Base-by-base conservation (phyloP, 352 stramenopile species). In the Pythium apleroticum region DNA sequence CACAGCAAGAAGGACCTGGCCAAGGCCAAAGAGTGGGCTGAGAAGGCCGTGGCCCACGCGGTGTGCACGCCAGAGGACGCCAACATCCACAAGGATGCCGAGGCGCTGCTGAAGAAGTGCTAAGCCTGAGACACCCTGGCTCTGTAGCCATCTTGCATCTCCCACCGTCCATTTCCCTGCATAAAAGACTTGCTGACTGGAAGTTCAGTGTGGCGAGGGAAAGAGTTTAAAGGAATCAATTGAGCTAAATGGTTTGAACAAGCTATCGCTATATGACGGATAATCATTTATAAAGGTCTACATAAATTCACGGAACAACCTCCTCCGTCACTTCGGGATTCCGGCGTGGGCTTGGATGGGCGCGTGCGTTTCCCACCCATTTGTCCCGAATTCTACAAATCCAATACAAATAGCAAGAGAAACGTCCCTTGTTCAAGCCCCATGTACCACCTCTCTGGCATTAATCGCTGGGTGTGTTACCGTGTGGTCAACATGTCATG, bases 1-100 rank as follows among this genome's bases (percentile, higher is more conserved):
- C 67, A 84, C 56, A 95, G 94, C 75, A 83, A 89, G 65, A 86
- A 84, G 58, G 68, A 95, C 66, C 69, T 63, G 39, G 66, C 60
- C 12, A 75, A 75, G 39, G 79, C 87, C 24, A 89, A 91, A 68
- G 71, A 89, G 22, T 96, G 87, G 87, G 65, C 77, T 12, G 56
- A 77, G 58, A 91, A 90, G 71, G 73, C 84, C 52, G 67, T 92
- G 11, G 75, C 70, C 1, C 75, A 90, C 49, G 73, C 84, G 3
- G 57, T 79, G 19, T 54, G 66, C 24, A 80, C 53, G 10, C 79
- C 93, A 43, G 85, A 93, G 68, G 87, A 96, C 65, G 68, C 85
- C 58, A 80, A 65, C 25, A 75, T 77, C 6, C 84, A 95, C 17
- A 76, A 86, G 45, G 85, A 95, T 58, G 84, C 82, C 15, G 56